A percentile compares a stretch with the other conserved stretches of the same genome.
phyloP scores from a whole-genome alignment of 2,329 filamentous ascomycete genomes.

The Seiridium unicorne region DNA sequence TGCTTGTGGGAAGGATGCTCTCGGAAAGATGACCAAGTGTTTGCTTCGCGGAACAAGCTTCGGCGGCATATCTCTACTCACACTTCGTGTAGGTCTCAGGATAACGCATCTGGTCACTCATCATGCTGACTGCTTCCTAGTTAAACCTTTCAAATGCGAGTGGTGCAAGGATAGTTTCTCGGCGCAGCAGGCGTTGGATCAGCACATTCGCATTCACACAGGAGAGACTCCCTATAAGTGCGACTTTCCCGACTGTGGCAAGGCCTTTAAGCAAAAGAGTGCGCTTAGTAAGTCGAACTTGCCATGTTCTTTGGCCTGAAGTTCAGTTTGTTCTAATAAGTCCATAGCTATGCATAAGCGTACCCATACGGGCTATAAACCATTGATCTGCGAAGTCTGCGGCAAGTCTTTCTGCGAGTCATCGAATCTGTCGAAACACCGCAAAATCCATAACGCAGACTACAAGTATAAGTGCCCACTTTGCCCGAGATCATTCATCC shows the following conservation, averaged over 20 bases:
- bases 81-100: conserved; percentile 23
- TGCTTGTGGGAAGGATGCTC: conserved; percentile 28
- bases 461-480: conserved; percentile 48
- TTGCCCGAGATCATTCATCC: conserved; percentile 57
- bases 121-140: conserved; percentile 33
- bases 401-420: conserved; percentile 62
- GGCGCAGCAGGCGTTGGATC: conserved; percentile 65
- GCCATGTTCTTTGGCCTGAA: too few species aligned
- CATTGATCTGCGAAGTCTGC: conserved; percentile 57
- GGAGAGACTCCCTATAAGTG: conserved; percentile 64
- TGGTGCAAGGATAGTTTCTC: conserved; percentile 60
- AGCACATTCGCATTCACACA: conserved; percentile 67
- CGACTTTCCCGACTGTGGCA: conserved; percentile 44
- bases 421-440: conserved; percentile 65
- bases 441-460: conserved; percentile 56
- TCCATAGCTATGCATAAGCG: conserved; percentile 62
- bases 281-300: conserved; percentile 51
- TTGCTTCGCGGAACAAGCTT: conserved; percentile 30
- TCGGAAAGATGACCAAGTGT: conserved; percentile 22
- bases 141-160: conserved; percentile 57
- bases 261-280: conserved; percentile 65
- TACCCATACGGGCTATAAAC: conserved; percentile 65
- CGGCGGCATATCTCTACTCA: conserved; percentile 30
- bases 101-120: background rate
- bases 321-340: conserved; percentile 19